These are phyloP conservation scores for Schizochytrium sp. DNA, from an alignment of 108 stramenopile species.

Conservation along the genomic window DNA sequence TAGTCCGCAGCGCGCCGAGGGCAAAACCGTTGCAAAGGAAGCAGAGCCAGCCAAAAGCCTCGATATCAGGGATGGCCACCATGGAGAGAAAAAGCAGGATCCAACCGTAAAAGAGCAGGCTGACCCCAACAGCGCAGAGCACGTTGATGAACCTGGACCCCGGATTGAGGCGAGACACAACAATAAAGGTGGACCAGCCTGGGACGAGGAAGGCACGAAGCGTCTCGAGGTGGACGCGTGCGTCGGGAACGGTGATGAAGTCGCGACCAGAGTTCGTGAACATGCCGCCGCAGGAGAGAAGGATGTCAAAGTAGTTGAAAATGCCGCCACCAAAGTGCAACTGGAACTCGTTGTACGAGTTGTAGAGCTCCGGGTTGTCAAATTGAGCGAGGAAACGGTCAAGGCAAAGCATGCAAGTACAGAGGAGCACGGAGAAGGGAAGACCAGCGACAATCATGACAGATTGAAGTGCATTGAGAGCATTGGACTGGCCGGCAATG, in stretches of 20 bases:
- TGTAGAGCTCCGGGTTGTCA: neutral
- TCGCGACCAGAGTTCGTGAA: neutral
- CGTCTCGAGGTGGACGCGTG: neutral
- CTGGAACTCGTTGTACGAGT: neutral
- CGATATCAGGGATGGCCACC: neutral
- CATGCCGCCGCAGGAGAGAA: neutral
- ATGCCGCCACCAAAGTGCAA: neutral
- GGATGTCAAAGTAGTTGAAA: neutral
- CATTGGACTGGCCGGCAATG: constrained; percentile 36
- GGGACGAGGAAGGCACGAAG: neutral
- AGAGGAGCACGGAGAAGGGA: constrained; percentile 45
- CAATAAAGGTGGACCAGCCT: neutral
- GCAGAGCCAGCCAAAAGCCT: neutral
- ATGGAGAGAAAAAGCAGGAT: neutral
- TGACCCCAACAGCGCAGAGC: neutral
- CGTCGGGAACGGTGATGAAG: neutral
- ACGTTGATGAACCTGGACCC: neutral
- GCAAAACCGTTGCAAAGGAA: neutral
- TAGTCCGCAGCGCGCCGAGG: neutral
- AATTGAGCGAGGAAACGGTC: neutral
- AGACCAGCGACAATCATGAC: constrained; percentile 52
- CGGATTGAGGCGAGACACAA: neutral
- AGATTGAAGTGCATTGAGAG: constrained; percentile 47
- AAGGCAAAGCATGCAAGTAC: too few relatives aligned
- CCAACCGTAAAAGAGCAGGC: neutral